A percentile compares a stretch with the other conserved stretches of the same genome.
Conservation (phyloP, 2,329 filamentous ascomycete species). For the Chaetomiaceae sp. region DNA sequence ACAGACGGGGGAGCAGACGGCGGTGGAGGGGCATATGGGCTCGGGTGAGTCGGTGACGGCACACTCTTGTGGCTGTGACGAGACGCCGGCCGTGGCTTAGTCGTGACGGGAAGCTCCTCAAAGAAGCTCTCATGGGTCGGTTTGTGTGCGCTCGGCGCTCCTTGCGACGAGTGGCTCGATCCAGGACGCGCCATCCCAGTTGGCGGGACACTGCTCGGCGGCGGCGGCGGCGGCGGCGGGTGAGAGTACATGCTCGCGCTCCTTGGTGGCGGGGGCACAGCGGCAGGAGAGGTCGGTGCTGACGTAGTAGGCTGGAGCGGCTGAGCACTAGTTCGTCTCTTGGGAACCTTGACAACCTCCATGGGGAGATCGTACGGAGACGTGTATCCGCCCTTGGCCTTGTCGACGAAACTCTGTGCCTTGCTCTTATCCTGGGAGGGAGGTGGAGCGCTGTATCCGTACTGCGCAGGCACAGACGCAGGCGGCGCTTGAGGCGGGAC, state of each 20-base stretch:
- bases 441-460: conserved; percentile 37
- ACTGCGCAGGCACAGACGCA: conserved; percentile 25
- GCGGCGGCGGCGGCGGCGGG: conserved; percentile 21
- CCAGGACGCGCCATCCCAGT: conserved; percentile 33
- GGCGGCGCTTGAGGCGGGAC: conserved; percentile 27
- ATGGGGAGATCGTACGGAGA: conserved; percentile 95
- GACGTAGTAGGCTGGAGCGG: conserved; percentile 46
- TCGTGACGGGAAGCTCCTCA: conserved; percentile 65
- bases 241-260: conserved; percentile 35
- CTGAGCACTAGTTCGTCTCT: conserved; percentile 59
- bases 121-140: conserved; percentile 60
- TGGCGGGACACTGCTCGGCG: conserved; percentile 26
- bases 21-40: conserved; percentile 33
- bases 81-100: conserved; percentile 58
- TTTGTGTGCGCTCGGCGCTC: conserved; percentile 8
- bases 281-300: conserved; percentile 37
- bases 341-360: conserved; percentile 67
- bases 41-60: conserved; percentile 40
- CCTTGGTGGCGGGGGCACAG: conserved; percentile 53
- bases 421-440: conserved; percentile 47
- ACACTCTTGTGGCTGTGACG: conserved; percentile 44
- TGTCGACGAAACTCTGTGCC: conserved; percentile 82
- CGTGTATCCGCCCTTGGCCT: conserved; percentile 84
- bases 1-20: conserved; percentile 21
- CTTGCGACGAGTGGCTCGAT: conserved; percentile 36